phyloP scores from a whole-genome alignment of 441 rosid genomes.

The Arabidopsis hybrid region DNA sequence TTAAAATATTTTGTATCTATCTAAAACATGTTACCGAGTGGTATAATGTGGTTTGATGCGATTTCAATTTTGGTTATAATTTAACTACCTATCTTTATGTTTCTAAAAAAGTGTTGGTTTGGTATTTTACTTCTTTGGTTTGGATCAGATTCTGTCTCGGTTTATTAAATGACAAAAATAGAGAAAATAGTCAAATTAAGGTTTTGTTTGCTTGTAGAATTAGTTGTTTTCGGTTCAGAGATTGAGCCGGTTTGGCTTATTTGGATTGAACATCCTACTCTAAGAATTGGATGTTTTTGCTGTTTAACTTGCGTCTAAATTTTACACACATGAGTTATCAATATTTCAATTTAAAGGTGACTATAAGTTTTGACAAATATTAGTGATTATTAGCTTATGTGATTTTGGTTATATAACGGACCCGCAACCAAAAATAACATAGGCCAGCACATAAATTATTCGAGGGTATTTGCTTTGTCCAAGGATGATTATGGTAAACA shows the following conservation, averaged over 20 bases:
- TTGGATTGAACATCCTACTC: not conserved
- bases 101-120: not conserved
- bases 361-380: not conserved
- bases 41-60: not conserved
- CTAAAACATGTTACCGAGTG: no score
- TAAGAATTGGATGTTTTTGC: not conserved
- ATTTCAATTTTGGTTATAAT: not conserved
- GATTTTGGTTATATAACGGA: slow-evolving; percentile 26
- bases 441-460: slow-evolving; percentile 25
- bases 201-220: not conserved
- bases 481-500: slow-evolving; percentile 55
- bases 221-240: not conserved
- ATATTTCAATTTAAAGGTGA: slow-evolving; percentile 8
- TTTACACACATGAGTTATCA: slow-evolving; percentile 1
- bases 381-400: not conserved
- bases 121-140: not conserved
- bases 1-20: no score
- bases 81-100: not conserved
- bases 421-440: slow-evolving; percentile 30
- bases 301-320: not conserved
- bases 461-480: slow-evolving; percentile 30
- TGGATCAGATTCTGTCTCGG: not conserved
- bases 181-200: not conserved
- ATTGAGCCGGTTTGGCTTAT: not conserved
- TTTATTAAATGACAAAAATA: not conserved